Evolutionary conservation across 495 filamentous ascomycete species (phyloP).

Genomic region (Saxophila tyrrhenica): DNA sequence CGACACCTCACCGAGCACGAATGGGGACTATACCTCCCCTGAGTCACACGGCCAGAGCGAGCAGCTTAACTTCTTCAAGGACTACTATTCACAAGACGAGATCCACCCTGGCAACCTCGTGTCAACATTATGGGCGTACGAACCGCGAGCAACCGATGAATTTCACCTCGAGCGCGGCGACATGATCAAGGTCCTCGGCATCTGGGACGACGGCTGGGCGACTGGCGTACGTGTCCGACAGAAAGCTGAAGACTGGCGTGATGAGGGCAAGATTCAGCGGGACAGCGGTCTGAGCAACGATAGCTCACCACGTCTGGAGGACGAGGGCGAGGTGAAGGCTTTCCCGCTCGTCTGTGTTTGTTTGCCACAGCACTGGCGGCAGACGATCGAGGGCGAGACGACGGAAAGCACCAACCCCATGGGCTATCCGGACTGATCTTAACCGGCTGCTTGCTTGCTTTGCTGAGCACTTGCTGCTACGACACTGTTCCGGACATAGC

Average conservation of each 20-base stretch:
- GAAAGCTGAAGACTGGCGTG: constrained; percentile 79
- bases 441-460: too few relatives aligned
- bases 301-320: constrained; percentile 46
- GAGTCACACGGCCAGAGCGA: constrained; percentile 80
- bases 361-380: constrained; percentile 91
- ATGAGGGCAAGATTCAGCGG: constrained; percentile 60
- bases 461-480: constrained; percentile 1
- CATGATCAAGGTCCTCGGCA: constrained; percentile 96
- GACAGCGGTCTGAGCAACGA: constrained; percentile 90
- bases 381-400: constrained; percentile 81
- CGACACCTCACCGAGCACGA: constrained; percentile 59
- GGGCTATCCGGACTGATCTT: background rate
- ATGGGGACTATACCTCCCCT: constrained; percentile 56
- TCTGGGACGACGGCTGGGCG: constrained; percentile 99
- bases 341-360: constrained; percentile 94
- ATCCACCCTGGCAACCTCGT: constrained; percentile 88
- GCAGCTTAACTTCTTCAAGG: constrained; percentile 89
- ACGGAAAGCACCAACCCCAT: constrained; percentile 12
- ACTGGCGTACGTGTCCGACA: constrained; percentile 78
- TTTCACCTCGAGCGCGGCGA: constrained; percentile 91
- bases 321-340: constrained; percentile 84
- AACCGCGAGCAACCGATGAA: constrained; percentile 85
- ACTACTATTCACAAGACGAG: constrained; percentile 96
- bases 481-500: background rate
- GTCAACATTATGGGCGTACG: constrained; percentile 90